phyloP scores from a whole-genome alignment of 75 land plant species.

The Selaginella moellendorffii region DNA sequence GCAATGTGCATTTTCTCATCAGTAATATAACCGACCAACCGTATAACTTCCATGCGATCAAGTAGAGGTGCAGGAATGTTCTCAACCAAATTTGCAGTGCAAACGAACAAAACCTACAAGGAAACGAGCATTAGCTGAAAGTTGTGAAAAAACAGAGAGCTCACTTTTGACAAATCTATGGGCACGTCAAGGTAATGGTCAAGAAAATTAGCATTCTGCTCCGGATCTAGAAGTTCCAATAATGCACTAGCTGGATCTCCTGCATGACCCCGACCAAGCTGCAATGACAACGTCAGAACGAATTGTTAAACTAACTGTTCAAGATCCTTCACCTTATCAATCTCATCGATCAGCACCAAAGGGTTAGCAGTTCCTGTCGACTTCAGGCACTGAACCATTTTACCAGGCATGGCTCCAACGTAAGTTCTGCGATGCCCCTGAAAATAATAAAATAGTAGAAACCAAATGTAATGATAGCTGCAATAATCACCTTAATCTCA shows the following conservation, averaged over 20 bases:
- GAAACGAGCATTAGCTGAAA: no score
- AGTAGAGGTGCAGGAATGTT: conserved; percentile 78
- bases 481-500: conserved; percentile 68
- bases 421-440: conserved; percentile 97
- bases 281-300: conserved; percentile 9
- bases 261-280: conserved; percentile 95
- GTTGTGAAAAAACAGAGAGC: no score
- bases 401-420: conserved; percentile 99
- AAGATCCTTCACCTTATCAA: conserved; percentile 67
- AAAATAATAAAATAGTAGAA: not conserved
- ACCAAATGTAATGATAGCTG: not conserved
- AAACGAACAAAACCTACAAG: conserved; percentile 83
- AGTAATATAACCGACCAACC: conserved; percentile 83
- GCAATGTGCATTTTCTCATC: conserved; percentile 99
- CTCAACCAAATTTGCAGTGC: conserved; percentile 90
- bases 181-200: conserved; percentile 97
- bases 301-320: no score
- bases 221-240: conserved; percentile 94
- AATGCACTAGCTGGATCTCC: conserved; percentile 98
- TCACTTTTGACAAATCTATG: conserved; percentile 88
- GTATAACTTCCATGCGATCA: conserved; percentile 91
- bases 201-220: conserved; percentile 91
- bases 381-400: conserved; percentile 97
- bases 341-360: conserved; percentile 92
- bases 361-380: conserved; percentile 85